A percentile compares a stretch with the other conserved stretches of the same genome.
Evolutionary conservation across 148 eudicot species (phyloP).

Genomic region (Dianthus caryophyllus): DNA sequence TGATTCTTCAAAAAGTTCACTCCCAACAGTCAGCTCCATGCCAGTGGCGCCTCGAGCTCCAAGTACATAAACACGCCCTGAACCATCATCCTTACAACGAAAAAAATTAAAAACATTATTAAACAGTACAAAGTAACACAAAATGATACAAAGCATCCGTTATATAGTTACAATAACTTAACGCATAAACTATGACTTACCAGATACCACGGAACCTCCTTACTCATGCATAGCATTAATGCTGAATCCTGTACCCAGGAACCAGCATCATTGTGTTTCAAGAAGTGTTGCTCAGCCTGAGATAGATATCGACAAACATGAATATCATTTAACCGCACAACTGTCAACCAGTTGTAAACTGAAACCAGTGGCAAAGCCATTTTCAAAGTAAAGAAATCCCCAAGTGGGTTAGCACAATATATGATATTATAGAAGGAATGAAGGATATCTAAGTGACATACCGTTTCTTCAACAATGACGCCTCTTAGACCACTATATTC

Average conservation of each 20-base stretch:
- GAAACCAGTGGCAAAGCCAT: neutral
- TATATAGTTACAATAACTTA: neutral
- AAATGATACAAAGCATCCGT: neutral
- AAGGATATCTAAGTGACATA: constrained; percentile 23
- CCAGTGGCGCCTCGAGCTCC: constrained; percentile 93
- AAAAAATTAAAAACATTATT: neutral
- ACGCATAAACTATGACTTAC: constrained; percentile 32
- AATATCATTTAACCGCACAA: neutral
- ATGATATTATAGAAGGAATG: too few relatives aligned
- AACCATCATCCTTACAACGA: constrained; percentile 74
- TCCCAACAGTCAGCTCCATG: constrained; percentile 78
- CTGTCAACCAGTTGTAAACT: too few relatives aligned
- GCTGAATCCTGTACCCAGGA: constrained; percentile 99
- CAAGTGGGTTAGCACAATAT: neutral
- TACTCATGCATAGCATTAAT: constrained; percentile 73
- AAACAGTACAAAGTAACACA: neutral
- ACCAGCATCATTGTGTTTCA: constrained; percentile 97
- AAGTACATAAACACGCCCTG: constrained; percentile 68
- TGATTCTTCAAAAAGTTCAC: constrained; percentile 95
- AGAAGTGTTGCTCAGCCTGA: constrained; percentile 91
- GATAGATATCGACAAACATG: neutral
- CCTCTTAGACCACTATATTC: constrained; percentile 86
- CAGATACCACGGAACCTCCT: constrained; percentile 97
- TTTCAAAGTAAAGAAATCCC: neutral
- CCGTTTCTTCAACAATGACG: constrained; percentile 93